Evolutionary conservation across 805 yeast species (phyloP), one percentile per base, ranked within the genome.

Genomic region (Candida piceae): DNA sequence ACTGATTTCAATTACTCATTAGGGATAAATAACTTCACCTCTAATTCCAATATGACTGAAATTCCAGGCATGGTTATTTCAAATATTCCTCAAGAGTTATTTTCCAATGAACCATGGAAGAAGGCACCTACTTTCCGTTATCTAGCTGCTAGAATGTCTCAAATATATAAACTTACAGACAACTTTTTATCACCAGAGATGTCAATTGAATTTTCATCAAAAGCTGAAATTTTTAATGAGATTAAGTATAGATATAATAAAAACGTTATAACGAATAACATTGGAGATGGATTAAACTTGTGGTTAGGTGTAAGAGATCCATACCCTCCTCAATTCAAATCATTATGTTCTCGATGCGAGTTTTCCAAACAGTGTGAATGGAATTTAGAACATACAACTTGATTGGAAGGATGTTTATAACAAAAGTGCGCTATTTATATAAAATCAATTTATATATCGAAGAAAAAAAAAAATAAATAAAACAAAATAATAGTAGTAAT

Each of bases 251-350:
- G 54, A 3, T 77, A 66, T 48, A 61, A 68, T 33, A 48, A 52
- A 5, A 34, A 44, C 0, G 49, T 42, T 10, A 48, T 75, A 3
- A 42, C 58, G 1, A 24, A 44, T 3, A 53, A 61, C 7, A 52
- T 72, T 2, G 31, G 43, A 0, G 45, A 53, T 9, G 64, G 77
- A 3, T 45, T 72, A 35, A 50, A 51, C 17, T 72, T 78, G 44
- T 82, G 88, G 88, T 62, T 64, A 46, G 88, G 88, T 0, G 47
- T 57, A 22, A 58, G 83, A 31, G 54, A 52, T 3, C 84, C 85
- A 1, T 50, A 48, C 21, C 69, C 69, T 6, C 65, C 64, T 1
- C 66, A 72, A 55, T 44, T 59, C 44, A 37, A 53, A 16, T 45
- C 58, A 4, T 67, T 67, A 40, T 82, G 90, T 53, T 63, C 58